phyloP scores from a whole-genome alignment of 202 grass and related monocot species.

The Digitaria exilis region DNA sequence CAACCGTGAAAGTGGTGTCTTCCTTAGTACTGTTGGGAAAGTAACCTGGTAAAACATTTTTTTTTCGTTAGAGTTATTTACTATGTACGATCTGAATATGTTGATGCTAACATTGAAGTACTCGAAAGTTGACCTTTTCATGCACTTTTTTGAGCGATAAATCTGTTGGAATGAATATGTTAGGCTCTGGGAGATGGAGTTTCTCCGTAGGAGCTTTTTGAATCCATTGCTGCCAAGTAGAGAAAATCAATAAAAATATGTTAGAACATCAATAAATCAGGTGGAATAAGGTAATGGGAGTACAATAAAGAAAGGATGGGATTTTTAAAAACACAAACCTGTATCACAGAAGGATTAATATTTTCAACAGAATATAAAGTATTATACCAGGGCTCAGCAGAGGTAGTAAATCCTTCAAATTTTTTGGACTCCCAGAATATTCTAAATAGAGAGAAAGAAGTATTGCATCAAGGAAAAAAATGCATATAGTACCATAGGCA shows the following conservation, averaged over 20 bases:
- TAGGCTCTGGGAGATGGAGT: conserved; percentile 81
- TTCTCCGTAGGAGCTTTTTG: conserved; percentile 74
- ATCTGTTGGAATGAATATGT: conserved; percentile 88
- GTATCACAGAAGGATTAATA: conserved; percentile 58
- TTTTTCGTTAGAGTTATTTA: conserved; percentile 16
- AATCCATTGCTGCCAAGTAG: conserved; percentile 80
- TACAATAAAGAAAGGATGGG: conserved; percentile 26
- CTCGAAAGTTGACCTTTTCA: conserved; percentile 61
- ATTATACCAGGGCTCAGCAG: conserved; percentile 82
- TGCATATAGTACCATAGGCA: neutral
- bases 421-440: conserved; percentile 84
- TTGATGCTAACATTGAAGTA: conserved; percentile 9
- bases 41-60: conserved; percentile 55
- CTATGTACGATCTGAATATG: conserved; percentile 9
- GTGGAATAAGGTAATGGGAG: neutral
- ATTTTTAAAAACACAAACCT: conserved; percentile 52
- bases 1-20: conserved; percentile 70
- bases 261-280: neutral
- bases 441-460: conserved; percentile 50
- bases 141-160: conserved; percentile 69
- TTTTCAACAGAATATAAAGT: conserved; percentile 75
- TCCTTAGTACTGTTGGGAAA: conserved; percentile 72
- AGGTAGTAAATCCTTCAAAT: conserved; percentile 75
- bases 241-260: conserved; percentile 4
- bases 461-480: conserved; percentile 24